Evolutionary conservation across 2,329 filamentous ascomycete species (phyloP).

Genomic region (Sporothrix phasma): DNA sequence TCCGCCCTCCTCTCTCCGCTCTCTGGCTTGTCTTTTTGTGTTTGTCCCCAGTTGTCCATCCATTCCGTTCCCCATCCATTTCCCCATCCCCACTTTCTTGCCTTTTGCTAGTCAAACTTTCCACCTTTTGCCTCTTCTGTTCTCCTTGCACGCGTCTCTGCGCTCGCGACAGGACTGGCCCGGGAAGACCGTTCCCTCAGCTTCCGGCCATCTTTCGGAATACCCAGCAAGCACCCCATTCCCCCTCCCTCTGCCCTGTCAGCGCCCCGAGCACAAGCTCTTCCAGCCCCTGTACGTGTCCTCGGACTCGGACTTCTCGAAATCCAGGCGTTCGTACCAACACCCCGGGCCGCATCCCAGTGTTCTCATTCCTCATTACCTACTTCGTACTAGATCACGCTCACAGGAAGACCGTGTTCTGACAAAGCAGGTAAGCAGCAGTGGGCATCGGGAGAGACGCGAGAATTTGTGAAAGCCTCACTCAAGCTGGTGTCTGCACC

Average conservation of each 20-base stretch:
- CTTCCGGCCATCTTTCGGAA: not conserved
- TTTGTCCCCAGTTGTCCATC: not conserved
- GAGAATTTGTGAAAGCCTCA: too few relatives aligned
- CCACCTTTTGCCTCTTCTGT: not conserved
- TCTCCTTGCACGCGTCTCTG: not conserved
- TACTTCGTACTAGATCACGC: not conserved
- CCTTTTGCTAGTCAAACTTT: not conserved
- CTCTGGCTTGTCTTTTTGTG: not conserved
- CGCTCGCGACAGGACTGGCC: not conserved
- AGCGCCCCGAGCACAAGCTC: not conserved
- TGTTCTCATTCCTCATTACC: not conserved
- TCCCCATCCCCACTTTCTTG: not conserved
- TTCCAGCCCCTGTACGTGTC: not conserved
- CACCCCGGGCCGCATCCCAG: not conserved
- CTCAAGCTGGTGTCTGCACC: too few relatives aligned
- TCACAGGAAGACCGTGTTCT: not conserved
- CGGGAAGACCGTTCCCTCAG: not conserved
- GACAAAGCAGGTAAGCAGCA: not conserved
- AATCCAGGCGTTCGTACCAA: not conserved
- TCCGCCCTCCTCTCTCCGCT: too few relatives aligned
- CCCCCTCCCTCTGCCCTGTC: not conserved
- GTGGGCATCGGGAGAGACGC: not conserved
- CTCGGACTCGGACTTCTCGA: too few relatives aligned
- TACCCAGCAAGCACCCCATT: not conserved
- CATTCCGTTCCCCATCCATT: not conserved